phyloP scores from a whole-genome alignment of 148 eudicot genomes.

The Camellia sinensis region DNA sequence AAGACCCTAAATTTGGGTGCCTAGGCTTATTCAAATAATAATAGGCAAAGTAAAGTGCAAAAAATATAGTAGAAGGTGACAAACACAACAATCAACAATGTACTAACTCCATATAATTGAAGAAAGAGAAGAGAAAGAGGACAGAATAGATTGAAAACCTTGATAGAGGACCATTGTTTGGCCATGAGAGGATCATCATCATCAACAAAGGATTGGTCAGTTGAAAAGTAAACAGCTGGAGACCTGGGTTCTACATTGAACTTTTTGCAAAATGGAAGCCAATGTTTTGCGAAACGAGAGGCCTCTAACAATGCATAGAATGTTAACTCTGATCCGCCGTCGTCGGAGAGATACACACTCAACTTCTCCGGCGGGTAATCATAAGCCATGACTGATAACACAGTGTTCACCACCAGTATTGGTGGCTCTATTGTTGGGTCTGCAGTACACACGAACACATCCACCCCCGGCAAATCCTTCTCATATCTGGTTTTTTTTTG shows the following conservation, averaged over 20 bases:
- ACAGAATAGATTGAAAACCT: not conserved
- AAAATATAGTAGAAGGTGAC: too few relatives aligned
- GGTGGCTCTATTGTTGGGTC: constrained; percentile 27
- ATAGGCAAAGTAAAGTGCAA: too few relatives aligned
- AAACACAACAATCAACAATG: not conserved
- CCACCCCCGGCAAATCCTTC: constrained; percentile 13
- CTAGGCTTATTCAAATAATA: too few relatives aligned
- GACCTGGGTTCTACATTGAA: constrained; percentile 17
- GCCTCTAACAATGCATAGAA: constrained; percentile 25
- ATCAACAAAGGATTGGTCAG: not conserved
- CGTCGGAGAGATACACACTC: constrained; percentile 22
- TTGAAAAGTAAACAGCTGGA: constrained; percentile 19
- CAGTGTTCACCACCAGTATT: constrained; percentile 21
- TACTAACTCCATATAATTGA: not conserved
- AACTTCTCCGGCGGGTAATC: constrained; percentile 28
- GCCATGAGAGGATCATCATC: not conserved
- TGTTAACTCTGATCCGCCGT: constrained; percentile 22
- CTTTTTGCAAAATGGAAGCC: constrained; percentile 27
- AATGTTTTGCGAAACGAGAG: constrained; percentile 20
- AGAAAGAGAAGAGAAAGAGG: not conserved
- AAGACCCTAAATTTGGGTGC: too few relatives aligned
- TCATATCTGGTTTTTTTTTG: constrained; percentile 10
- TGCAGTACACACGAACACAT: constrained; percentile 25
- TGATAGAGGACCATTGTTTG: constrained; percentile 7
- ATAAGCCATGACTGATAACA: constrained; percentile 22